Evolutionary conservation across 495 filamentous ascomycete species (phyloP), one percentile per base, ranked within the genome.

Genomic region (Penicillium desertorum): DNA sequence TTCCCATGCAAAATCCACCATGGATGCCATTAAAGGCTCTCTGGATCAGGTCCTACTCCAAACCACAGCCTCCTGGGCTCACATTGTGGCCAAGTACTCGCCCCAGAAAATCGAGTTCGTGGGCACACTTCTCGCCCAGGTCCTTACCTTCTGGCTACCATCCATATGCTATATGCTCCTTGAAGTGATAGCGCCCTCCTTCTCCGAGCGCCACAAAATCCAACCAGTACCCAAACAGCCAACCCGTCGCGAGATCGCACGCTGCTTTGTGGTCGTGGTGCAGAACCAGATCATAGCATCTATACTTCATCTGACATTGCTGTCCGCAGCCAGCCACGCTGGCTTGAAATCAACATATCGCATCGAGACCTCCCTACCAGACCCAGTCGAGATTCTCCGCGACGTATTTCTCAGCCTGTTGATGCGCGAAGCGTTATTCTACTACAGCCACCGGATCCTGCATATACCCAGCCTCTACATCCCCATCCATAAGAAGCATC

Each of bases 401-500:
- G 75, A 86, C 59, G 45, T 84, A 50, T 7, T 77, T 46, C 29
- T 80, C 63, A 73, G 76, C 57, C 44, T 79, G 27, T 56, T 84
- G 34, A 34, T 74, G 53, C 71, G 83, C 60, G 80, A 88, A 61
- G 39, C 73, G 10, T 29, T 78, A 5, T 86, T 86, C 69, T 86
- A 85, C 65, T 80, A 80, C 58, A 54, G 69, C 57, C 81, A 89
- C 65, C 72, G 81, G 27, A 55, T 80, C 32, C 69, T 88, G 29
- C 79, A 89, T 67, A 63, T 67, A 5, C 80, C 73, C 0, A 55
- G 39, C 5, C 51, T 86, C 11, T 86, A 83, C 68, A 62, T 60
- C 22, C 60, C 53, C 7, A 76, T 87, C 47, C 84, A 87, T 70
- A 83, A 82, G 50, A 62, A 70, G 29, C 84, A 86, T 58, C 83